Evolutionary conservation across 2,329 filamentous ascomycete species (phyloP).

Genomic region (Penicillium sumatraense): DNA sequence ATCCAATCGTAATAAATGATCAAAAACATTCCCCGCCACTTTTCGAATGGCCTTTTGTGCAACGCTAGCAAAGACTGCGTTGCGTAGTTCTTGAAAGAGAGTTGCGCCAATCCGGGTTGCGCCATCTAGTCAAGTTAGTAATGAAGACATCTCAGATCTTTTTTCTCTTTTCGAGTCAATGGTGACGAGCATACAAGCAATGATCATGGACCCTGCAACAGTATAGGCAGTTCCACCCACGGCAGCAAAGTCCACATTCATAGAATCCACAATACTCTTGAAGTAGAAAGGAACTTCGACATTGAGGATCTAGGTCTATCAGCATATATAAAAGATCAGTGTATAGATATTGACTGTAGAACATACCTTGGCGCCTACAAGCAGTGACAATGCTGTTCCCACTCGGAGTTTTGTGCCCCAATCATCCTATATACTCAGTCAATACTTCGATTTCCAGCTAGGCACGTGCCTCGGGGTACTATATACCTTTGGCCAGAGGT

Average conservation of each 20-base stretch:
- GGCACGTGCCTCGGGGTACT: neutral
- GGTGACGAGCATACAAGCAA: slow-evolving; percentile 72
- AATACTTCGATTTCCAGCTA: slow-evolving; percentile 16
- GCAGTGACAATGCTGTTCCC: slow-evolving; percentile 76
- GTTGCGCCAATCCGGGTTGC: slow-evolving; percentile 85
- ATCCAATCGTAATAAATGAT: slow-evolving; percentile 85
- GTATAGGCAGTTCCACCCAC: slow-evolving; percentile 87
- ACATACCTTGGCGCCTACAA: slow-evolving; percentile 81
- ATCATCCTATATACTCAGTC: slow-evolving; percentile 60
- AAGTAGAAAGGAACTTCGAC: slow-evolving; percentile 99
- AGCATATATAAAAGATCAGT: slow-evolving; percentile 20
- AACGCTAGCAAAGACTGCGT: slow-evolving; percentile 95
- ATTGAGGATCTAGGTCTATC: slow-evolving; percentile 69
- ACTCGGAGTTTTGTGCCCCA: slow-evolving; percentile 83
- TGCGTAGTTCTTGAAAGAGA: slow-evolving; percentile 89
- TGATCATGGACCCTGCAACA: slow-evolving; percentile 87
- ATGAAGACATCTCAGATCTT: neutral
- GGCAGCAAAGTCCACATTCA: slow-evolving; percentile 92
- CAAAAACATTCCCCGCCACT: slow-evolving; percentile 90
- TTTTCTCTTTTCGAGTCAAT: neutral
- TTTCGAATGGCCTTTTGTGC: slow-evolving; percentile 93
- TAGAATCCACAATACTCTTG: slow-evolving; percentile 94
- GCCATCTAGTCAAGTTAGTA: slow-evolving; percentile 61
- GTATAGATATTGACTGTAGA: neutral
- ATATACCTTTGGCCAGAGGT: slow-evolving; percentile 84